phyloP scores from a whole-genome alignment of 179 eudicot genomes.

The Silene noctiflora region DNA sequence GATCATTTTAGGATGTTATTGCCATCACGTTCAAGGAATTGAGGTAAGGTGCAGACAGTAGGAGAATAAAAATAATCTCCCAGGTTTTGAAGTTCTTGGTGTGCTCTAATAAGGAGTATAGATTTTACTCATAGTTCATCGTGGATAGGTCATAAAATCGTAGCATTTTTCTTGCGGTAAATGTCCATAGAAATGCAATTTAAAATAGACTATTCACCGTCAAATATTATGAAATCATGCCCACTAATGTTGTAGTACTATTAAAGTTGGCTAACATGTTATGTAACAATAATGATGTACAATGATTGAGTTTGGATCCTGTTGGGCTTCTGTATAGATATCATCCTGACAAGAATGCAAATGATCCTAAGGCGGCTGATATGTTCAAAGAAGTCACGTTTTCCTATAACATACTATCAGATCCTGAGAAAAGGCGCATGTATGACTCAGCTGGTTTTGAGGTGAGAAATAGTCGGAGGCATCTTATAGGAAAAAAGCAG shows the following conservation, averaged over 20 bases:
- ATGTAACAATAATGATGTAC: not conserved
- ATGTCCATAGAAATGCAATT: not conserved
- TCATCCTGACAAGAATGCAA: constrained; percentile 98
- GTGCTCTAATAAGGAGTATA: too few relatives aligned
- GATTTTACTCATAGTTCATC: not conserved
- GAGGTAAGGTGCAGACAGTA: too few relatives aligned
- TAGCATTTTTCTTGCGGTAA: not conserved
- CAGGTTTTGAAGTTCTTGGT: too few relatives aligned
- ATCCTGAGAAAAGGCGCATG: constrained; percentile 87
- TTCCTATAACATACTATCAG: constrained; percentile 85
- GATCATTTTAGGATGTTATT: not conserved
- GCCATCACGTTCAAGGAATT: not conserved
- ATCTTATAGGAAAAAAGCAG: constrained; percentile 6
- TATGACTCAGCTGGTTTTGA: constrained; percentile 92
- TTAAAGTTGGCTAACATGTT: not conserved
- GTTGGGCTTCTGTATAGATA: constrained; percentile 48
- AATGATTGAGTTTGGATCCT: constrained; percentile 12
- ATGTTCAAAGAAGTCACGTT: constrained; percentile 87
- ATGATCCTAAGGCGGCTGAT: constrained; percentile 92
- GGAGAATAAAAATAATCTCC: too few relatives aligned
- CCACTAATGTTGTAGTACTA: not conserved
- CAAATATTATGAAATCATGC: not conserved
- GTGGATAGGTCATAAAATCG: not conserved
- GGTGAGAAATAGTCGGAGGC: constrained; percentile 37
- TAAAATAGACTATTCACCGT: not conserved